Evolutionary conservation across 2,329 filamentous ascomycete genomes (phyloP).

Genomic region (Colletotrichum ledebouriae): DNA sequence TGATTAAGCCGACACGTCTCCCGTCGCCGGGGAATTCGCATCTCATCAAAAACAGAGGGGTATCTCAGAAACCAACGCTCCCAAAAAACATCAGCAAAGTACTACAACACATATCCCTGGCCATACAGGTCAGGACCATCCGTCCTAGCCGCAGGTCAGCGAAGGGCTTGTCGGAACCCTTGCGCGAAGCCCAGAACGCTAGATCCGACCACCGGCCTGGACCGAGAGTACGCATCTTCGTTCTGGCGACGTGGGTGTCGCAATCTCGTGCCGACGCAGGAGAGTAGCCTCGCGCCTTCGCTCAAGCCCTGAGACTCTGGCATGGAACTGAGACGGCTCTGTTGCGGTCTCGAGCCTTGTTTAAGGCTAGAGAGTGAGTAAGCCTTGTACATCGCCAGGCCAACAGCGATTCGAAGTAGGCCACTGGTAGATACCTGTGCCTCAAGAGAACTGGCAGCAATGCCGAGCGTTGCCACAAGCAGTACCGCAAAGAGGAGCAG

Average conservation of each 20-base stretch:
- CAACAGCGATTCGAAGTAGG: slow-evolving; percentile 23
- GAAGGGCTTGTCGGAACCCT: slow-evolving; percentile 26
- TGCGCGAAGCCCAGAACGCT: slow-evolving; percentile 30
- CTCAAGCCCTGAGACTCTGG: slow-evolving; percentile 33
- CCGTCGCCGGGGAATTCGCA: slow-evolving; percentile 2
- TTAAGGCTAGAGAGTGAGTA: slow-evolving; percentile 19
- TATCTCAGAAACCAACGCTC: slow-evolving; percentile 44
- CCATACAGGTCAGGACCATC: slow-evolving; percentile 20
- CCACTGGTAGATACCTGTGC: background rate
- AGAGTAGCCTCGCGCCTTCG: slow-evolving; percentile 36
- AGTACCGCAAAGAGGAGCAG: slow-evolving; percentile 10
- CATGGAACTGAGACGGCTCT: slow-evolving; percentile 39
- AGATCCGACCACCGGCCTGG: background rate
- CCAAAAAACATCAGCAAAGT: slow-evolving; percentile 28
- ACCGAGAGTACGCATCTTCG: background rate
- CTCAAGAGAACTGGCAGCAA: background rate
- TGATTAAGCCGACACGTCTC: slow-evolving; percentile 35
- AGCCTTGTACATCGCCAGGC: slow-evolving; percentile 20
- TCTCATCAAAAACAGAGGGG: slow-evolving; percentile 43
- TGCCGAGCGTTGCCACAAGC: slow-evolving; percentile 6
- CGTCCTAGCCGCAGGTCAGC: slow-evolving; percentile 23
- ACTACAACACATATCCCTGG: slow-evolving; percentile 20
- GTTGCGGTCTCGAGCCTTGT: slow-evolving; percentile 38
- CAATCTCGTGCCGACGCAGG: slow-evolving; percentile 38
- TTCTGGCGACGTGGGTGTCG: slow-evolving; percentile 32